Evolutionary conservation across 306 rosid genomes (phyloP).

Genomic region (Parietaria judaica): DNA sequence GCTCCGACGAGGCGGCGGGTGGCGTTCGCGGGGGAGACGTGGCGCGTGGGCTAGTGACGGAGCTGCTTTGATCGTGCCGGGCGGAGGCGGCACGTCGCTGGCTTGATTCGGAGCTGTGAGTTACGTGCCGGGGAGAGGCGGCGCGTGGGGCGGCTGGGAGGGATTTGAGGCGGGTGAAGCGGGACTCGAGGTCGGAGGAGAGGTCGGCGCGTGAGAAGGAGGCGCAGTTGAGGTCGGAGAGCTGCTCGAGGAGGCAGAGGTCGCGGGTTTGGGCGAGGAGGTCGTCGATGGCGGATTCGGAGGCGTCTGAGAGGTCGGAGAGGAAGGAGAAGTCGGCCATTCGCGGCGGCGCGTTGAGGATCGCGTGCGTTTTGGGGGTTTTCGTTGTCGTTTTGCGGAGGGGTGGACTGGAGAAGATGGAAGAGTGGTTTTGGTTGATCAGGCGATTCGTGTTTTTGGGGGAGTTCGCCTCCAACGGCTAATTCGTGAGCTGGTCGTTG

Average conservation of each 20-base stretch:
- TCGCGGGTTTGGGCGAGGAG: slow-evolving; percentile 68
- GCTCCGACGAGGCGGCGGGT: neutral
- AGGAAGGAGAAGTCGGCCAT: slow-evolving; percentile 48
- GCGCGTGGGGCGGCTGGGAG: slow-evolving; percentile 38
- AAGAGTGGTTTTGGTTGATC: neutral
- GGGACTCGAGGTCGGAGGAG: slow-evolving; percentile 65
- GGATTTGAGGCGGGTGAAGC: slow-evolving; percentile 74
- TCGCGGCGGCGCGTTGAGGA: neutral
- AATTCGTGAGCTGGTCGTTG: slow-evolving; percentile 6
- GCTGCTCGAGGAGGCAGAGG: slow-evolving; percentile 54
- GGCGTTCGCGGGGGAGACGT: neutral
- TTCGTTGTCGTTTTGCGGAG: too few species aligned
- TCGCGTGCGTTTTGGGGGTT: neutral
- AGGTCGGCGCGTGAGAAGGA: slow-evolving; percentile 46
- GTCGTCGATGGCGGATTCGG: slow-evolving; percentile 55
- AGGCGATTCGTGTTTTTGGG: neutral
- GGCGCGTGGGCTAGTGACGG: neutral
- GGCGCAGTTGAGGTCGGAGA: slow-evolving; percentile 72
- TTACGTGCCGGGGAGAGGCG: neutral
- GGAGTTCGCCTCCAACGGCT: slow-evolving; percentile 35
- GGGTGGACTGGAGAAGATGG: neutral
- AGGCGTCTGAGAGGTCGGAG: slow-evolving; percentile 57
- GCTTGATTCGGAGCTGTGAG: neutral
- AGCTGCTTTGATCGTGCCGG: neutral
- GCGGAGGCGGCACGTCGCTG: neutral